phyloP scores from a whole-genome alignment of 106 monocot genomes.

The Posidonia australis region DNA sequence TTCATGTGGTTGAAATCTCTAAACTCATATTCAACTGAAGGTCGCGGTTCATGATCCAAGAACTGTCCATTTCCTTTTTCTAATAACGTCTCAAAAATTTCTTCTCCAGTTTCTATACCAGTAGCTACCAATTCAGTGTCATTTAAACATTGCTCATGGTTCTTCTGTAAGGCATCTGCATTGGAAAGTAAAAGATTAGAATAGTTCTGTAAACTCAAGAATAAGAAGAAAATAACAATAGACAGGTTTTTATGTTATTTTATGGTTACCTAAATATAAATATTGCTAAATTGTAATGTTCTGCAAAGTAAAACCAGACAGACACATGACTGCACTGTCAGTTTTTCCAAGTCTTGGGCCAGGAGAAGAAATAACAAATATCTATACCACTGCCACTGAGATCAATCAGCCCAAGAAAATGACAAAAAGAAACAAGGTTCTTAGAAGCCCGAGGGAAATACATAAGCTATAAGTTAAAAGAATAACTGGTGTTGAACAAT shows the following conservation, averaged over 20 bases:
- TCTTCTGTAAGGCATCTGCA: constrained; percentile 22
- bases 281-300: background rate
- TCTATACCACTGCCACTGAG: background rate
- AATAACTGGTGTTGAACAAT: background rate
- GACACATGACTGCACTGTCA: background rate
- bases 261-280: no score
- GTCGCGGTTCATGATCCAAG: no score
- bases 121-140: constrained; percentile 7
- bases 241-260: no score
- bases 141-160: background rate
- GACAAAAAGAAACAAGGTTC: no score
- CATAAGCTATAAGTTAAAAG: no score
- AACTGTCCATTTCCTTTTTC: background rate
- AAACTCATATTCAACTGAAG: no score
- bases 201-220: background rate
- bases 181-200: background rate
- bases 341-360: background rate
- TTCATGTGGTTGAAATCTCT: background rate
- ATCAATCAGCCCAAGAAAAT: background rate
- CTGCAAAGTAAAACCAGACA: background rate
- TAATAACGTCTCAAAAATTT: constrained; percentile 4
- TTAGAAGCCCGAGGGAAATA: no score
- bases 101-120: constrained; percentile 12
- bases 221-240: background rate
- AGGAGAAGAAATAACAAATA: background rate